Base-by-base conservation (phyloP, 2,329 filamentous ascomycete genomes). In the Cyphellophora europaea region DNA sequence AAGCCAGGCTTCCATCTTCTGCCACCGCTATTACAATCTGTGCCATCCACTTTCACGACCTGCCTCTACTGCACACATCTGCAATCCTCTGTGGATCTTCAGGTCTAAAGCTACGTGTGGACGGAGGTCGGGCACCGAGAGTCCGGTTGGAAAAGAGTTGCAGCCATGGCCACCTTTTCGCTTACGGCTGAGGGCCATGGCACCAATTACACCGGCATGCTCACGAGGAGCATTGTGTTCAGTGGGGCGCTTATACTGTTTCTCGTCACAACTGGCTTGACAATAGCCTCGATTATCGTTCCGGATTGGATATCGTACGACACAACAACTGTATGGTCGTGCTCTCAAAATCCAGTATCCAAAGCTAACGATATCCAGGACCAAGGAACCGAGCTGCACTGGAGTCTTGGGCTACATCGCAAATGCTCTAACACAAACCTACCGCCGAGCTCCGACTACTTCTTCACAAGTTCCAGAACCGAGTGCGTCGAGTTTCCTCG, bases 371-470 rank as follows among this genome's bases (percentile, higher is more conserved):
- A 31, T 12, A 16, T 36, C 12, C 35, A 59, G 55, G 50, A 50
- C 40, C 48, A 50, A 45, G 54, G 54, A 33, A 42, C 43, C 17
- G 72, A 77, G 48, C 73, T 71, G 36, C 62, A 71, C 43, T 76
- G 87, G 47, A 73, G 70, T 30, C 79, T 81, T 54, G 89, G 89
- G 40, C 74, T 98, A 30, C 83, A 94, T 61, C 73, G 72, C 49
- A 78, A 77, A 55, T 98, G 89, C 62, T 47, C 43, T 19, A 49
- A 43, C 34, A 49, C 45, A 8, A 43, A 42, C 17, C 25, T 40
- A 5, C 35, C 38, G 23, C 35, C 43, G 25, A 21, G 41, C 11
- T 32, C 36, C 18, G 16, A 34, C 13, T 82, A 79, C 35, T 81
- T 74, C 38, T 65, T 83, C 38, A 72, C 72, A 29, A 67, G 74